A percentile compares a stretch with the other conserved stretches of the same genome.
These are phyloP conservation scores for Guadua angustifolia DNA, from an alignment of 176 grass and related monocot species.

Conservation along the genomic window DNA sequence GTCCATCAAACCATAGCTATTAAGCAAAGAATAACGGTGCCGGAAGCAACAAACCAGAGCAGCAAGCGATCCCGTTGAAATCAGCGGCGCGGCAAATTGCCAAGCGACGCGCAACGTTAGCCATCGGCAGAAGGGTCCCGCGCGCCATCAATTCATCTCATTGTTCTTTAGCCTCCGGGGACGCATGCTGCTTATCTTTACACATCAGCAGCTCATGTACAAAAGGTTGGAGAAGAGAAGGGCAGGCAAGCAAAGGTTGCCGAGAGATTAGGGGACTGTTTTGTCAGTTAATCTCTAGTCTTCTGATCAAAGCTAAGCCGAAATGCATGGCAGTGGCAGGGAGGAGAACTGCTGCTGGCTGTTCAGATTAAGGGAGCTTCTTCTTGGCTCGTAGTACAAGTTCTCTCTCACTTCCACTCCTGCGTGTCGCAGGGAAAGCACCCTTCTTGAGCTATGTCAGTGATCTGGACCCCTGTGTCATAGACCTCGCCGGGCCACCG, in stretches of 20 bases:
- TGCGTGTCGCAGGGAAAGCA: slow-evolving; percentile 75
- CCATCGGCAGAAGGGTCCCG: neutral
- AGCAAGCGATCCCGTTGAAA: slow-evolving; percentile 37
- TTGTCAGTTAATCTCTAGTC: slow-evolving; percentile 27
- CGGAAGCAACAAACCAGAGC: slow-evolving; percentile 25
- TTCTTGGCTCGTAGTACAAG: neutral
- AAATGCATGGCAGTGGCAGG: slow-evolving; percentile 14
- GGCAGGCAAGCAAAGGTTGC: slow-evolving; percentile 3
- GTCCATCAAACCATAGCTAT: neutral
- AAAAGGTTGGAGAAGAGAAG: neutral
- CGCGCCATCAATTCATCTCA: neutral
- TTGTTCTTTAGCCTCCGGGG: slow-evolving; percentile 11
- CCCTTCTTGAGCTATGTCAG: slow-evolving; percentile 67
- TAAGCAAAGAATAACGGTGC: neutral
- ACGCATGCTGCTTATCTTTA: slow-evolving; percentile 18
- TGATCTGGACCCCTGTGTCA: slow-evolving; percentile 68
- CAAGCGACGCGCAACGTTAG: neutral
- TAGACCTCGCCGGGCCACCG: slow-evolving; percentile 73
- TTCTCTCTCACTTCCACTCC: slow-evolving; percentile 49
- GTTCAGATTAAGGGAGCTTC: neutral
- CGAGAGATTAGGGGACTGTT: slow-evolving; percentile 14
- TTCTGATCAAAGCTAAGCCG: slow-evolving; percentile 32
- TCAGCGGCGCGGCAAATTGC: neutral
- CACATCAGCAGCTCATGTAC: slow-evolving; percentile 53
- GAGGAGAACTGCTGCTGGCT: neutral